phyloP scores from a whole-genome alignment of 768 basidiomycete genomes.

The Lactarius quietus region DNA sequence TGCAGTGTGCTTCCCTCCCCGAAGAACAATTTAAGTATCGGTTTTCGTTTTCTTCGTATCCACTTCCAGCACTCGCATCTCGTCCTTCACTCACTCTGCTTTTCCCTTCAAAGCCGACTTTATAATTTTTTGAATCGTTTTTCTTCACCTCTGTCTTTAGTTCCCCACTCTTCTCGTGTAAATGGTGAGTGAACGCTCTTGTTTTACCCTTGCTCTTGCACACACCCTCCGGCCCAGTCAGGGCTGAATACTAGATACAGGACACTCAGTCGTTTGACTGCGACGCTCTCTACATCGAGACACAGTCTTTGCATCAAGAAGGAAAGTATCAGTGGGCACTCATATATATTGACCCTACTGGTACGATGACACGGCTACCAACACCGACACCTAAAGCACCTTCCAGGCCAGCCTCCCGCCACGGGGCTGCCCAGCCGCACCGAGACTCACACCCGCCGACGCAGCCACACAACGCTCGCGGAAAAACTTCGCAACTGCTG shows the following conservation, averaged over 20 bases:
- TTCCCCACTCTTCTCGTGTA: not conserved
- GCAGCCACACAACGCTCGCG: constrained; percentile 4
- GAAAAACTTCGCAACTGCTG: constrained; percentile 18
- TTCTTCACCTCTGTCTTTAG: not conserved
- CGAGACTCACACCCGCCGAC: constrained; percentile 16
- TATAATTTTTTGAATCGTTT: not conserved
- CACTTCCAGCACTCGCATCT: constrained; percentile 2
- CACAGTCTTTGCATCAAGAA: constrained; percentile 25
- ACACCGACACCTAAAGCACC: constrained; percentile 15
- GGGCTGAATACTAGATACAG: not conserved
- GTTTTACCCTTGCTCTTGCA: not conserved
- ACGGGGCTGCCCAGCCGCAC: constrained; percentile 2
- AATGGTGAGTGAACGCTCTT: constrained; percentile 9
- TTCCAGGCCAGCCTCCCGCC: constrained; percentile 21
- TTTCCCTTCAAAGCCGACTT: not conserved
- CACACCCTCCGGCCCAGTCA: not conserved
- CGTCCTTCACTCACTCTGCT: not conserved
- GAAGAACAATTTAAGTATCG: constrained; percentile 6
- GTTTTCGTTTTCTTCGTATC: constrained; percentile 1
- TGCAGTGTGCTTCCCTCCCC: constrained; percentile 4
- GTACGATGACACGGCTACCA: constrained; percentile 17
- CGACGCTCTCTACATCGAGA: constrained; percentile 26
- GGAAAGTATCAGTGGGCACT: constrained; percentile 25
- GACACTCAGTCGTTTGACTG: constrained; percentile 24
- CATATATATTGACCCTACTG: constrained; percentile 18